phyloP scores from a whole-genome alignment of 2,329 filamentous ascomycete species.

The Westerdykella ornata region DNA sequence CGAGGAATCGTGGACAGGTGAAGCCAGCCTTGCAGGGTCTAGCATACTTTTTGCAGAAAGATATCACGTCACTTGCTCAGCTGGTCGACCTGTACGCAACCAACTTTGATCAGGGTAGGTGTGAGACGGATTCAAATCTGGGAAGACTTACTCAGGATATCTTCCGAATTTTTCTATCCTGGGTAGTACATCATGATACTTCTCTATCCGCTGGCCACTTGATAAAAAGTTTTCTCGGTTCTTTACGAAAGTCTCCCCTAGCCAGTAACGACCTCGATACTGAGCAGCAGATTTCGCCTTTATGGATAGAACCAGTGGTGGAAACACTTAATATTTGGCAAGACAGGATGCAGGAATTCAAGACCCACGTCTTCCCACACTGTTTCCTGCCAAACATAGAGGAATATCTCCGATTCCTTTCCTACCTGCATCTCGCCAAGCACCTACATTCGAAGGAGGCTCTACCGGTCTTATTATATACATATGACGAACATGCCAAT shows the following conservation, averaged over 20 bases:
- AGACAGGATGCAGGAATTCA: slow-evolving; percentile 37
- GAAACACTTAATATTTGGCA: slow-evolving; percentile 28
- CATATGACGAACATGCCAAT: slow-evolving; percentile 5
- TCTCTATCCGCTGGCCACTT: slow-evolving; percentile 36
- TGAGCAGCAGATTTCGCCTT: slow-evolving; percentile 10
- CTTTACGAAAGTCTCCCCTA: slow-evolving; percentile 18
- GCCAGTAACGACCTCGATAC: neutral
- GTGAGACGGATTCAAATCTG: neutral
- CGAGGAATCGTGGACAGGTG: slow-evolving; percentile 56
- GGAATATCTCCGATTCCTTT: slow-evolving; percentile 39
- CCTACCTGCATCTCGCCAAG: slow-evolving; percentile 31
- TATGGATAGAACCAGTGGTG: slow-evolving; percentile 38
- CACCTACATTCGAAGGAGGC: slow-evolving; percentile 18
- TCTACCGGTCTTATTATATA: slow-evolving; percentile 12
- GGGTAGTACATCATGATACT: slow-evolving; percentile 38
- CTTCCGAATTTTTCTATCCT: slow-evolving; percentile 22
- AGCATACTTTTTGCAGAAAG: slow-evolving; percentile 59
- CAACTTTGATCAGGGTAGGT: neutral
- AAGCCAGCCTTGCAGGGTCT: slow-evolving; percentile 65
- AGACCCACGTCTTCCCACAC: slow-evolving; percentile 44
- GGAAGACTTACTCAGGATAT: slow-evolving; percentile 4
- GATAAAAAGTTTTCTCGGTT: slow-evolving; percentile 29
- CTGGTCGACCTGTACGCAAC: slow-evolving; percentile 37
- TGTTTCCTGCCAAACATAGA: slow-evolving; percentile 39
- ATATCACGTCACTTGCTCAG: slow-evolving; percentile 42